Evolutionary conservation across 2,329 filamentous ascomycete species (phyloP).

Genomic region (Dactylellina haptotyla): DNA sequence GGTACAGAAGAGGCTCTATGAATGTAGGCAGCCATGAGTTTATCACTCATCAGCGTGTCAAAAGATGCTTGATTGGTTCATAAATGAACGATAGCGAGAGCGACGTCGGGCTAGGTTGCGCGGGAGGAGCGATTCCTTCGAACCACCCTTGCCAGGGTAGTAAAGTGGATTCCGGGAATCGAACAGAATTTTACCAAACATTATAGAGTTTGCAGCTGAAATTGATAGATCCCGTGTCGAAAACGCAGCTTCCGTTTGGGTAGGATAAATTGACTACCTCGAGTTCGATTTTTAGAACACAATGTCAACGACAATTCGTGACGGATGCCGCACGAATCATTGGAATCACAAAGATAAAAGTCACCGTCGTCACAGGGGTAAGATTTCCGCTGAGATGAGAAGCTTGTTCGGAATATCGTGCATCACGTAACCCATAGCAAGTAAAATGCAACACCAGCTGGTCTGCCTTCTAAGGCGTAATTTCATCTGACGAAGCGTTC

Average conservation of each 20-base stretch:
- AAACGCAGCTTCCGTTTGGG: too few relatives aligned
- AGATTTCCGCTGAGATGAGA: neutral
- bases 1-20: neutral
- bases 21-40: neutral
- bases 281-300: too few relatives aligned
- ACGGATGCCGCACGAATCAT: too few relatives aligned
- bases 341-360: too few relatives aligned
- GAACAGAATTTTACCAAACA: neutral
- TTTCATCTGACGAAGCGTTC: conserved; percentile 10
- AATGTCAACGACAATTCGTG: too few relatives aligned
- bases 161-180: neutral
- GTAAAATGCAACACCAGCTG: conserved; percentile 8
- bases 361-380: neutral
- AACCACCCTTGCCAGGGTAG: neutral
- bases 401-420: neutral
- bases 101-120: neutral
- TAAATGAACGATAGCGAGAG: neutral
- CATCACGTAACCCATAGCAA: conserved; percentile 20
- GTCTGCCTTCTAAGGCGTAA: conserved; percentile 44
- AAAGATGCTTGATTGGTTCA: neutral
- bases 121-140: neutral
- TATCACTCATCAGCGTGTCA: neutral
- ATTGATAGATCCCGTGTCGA: too few relatives aligned
- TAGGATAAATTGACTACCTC: too few relatives aligned
- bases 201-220: too few relatives aligned